These are phyloP conservation scores for Trichoderma reesei DNA, from an alignment of 495 filamentous ascomycete genomes.

Conservation along the genomic window DNA sequence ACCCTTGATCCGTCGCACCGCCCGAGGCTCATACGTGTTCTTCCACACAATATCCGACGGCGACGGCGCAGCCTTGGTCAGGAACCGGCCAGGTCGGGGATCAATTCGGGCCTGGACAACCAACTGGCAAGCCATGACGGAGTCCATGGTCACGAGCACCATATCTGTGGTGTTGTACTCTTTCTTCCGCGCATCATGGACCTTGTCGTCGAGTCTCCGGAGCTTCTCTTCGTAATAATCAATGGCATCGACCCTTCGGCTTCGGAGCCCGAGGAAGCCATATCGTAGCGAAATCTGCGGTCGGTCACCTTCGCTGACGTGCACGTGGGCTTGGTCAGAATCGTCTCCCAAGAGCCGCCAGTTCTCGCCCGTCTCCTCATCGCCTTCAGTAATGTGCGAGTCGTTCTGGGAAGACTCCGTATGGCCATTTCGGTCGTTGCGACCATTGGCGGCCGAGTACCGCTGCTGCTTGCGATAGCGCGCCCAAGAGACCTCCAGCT, in stretches of 20 bases:
- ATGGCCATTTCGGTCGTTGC: slow-evolving; percentile 4
- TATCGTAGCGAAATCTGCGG: slow-evolving; percentile 71
- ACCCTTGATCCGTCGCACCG: slow-evolving; percentile 59
- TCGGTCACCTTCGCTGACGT: slow-evolving; percentile 31
- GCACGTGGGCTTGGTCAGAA: slow-evolving; percentile 25
- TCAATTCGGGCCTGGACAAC: slow-evolving; percentile 87
- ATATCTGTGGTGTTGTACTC: slow-evolving; percentile 68
- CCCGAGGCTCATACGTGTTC: slow-evolving; percentile 80
- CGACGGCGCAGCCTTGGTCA: slow-evolving; percentile 75
- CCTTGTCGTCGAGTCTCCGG: slow-evolving; percentile 69
- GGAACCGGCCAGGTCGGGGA: slow-evolving; percentile 72
- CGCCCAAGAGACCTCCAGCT: slow-evolving; percentile 80
- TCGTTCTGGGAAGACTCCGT: neutral
- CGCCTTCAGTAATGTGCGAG: slow-evolving; percentile 13
- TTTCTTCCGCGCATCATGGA: slow-evolving; percentile 59
- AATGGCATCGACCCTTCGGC: slow-evolving; percentile 73
- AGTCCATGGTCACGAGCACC: slow-evolving; percentile 96
- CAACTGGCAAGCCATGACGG: slow-evolving; percentile 86
- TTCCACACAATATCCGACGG: slow-evolving; percentile 86
- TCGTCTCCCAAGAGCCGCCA: slow-evolving; percentile 42
- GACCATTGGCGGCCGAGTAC: neutral
- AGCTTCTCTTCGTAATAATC: slow-evolving; percentile 87
- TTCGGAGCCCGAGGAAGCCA: slow-evolving; percentile 64
- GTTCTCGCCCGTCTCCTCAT: slow-evolving; percentile 36
- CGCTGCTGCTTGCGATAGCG: slow-evolving; percentile 34